Base-by-base conservation (phyloP, 768 basidiomycete genomes). In the Coprinellus micaceus region DNA sequence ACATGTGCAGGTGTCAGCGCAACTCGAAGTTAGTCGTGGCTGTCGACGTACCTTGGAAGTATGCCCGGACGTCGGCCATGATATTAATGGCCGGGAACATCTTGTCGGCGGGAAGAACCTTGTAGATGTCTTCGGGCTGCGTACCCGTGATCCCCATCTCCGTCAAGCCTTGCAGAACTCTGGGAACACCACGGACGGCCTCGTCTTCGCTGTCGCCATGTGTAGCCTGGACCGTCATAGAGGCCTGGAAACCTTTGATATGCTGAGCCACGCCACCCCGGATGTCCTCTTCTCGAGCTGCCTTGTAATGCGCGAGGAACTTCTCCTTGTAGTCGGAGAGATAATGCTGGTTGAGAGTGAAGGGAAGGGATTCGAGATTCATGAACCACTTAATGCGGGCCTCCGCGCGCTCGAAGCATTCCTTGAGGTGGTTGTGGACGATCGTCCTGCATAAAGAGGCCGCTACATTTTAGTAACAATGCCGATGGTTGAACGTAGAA, bases 31-130 rank as follows among this genome's bases (percentile, higher is more conserved):
- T 33, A 13, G 33, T 33, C 7, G 11, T 43, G 15, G 25, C 17
- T n/a, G n/a, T n/a, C n/a, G n/a, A 30, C 58, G 19, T 62, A 86
- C 89, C 88, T 76, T 89, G 85, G 66, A 89, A 89, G 60, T 89
- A 89, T 0, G 84, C 87, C 4, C 85, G 74, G 1, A 88, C 85
- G 54, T 83, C 79, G 0, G 85, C 85, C 86, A 90, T 89, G 61
- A 89, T 86, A 3, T 68, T 61, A 17, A 89, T 60, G 0, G 83
- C 83, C 0, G 79, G 75, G 36, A 83, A 84, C 73, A 76, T 77
- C 2, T 69, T 69, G 57, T 87, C 84, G 0, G 72, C 55, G 0
- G 80, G 77, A 2, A 84, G 71, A 0, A 88, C 61, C 60, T 75
- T 82, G 0, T 76, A 60, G 0, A 88, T 59, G 52, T 84, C 81